Percentiles rank a stretch among this genome's conserved stretches.
Evolutionary conservation across 768 basidiomycete genomes (phyloP).

Genomic region (Pleurotus tuoliensis): DNA sequence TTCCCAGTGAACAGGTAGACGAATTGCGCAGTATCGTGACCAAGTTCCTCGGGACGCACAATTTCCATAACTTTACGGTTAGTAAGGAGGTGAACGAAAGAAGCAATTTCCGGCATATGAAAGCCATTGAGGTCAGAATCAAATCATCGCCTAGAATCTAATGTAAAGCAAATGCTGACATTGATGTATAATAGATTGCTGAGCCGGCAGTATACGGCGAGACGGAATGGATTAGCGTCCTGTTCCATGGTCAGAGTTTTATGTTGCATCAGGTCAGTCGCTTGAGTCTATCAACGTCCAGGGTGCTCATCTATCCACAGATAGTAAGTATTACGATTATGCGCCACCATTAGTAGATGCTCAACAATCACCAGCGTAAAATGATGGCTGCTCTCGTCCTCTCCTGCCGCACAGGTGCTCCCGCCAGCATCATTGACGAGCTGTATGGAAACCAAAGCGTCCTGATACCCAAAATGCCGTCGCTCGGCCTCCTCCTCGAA

Average conservation of each 20-base stretch:
- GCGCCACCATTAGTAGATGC: too few relatives aligned
- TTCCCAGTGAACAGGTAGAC: slow-evolving; percentile 47
- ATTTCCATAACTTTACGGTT: slow-evolving; percentile 97
- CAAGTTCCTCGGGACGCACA: slow-evolving; percentile 85
- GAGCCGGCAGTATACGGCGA: slow-evolving; percentile 89
- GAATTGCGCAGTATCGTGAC: slow-evolving; percentile 51
- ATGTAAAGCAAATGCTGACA: background rate
- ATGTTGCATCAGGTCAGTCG: slow-evolving; percentile 90
- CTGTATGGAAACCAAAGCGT: slow-evolving; percentile 76
- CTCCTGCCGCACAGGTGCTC: slow-evolving; percentile 70
- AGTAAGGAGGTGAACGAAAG: slow-evolving; percentile 80
- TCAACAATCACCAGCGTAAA: slow-evolving; percentile 64
- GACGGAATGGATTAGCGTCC: slow-evolving; percentile 92
- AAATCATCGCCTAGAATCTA: background rate
- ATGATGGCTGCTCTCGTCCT: slow-evolving; percentile 92
- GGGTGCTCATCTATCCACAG: slow-evolving; percentile 21
- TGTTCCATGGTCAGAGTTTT: slow-evolving; percentile 96
- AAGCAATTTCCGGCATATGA: slow-evolving; percentile 85
- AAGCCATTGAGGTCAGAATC: slow-evolving; percentile 65
- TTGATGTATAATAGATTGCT: slow-evolving; percentile 43
- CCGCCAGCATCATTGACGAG: slow-evolving; percentile 74
- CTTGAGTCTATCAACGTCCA: background rate
- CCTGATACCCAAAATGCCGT: slow-evolving; percentile 93
- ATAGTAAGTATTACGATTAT: slow-evolving; percentile 34
- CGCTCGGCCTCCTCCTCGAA: slow-evolving; percentile 89